Conservation (phyloP, 2,329 filamentous ascomycete genomes). For the Gyromitra esculenta region DNA sequence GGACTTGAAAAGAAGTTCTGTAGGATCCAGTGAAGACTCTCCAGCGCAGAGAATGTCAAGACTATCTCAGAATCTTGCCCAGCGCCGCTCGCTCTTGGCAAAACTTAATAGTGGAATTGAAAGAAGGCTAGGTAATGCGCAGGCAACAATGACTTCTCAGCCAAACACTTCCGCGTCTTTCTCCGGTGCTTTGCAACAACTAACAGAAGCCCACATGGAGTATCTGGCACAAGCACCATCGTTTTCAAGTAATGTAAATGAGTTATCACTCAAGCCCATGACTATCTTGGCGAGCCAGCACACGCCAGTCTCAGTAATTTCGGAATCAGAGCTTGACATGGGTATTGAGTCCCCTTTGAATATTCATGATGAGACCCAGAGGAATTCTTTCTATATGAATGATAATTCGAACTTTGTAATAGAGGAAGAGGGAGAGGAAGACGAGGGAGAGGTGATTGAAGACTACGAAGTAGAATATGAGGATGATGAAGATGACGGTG, state of each 20-base stretch:
- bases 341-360: conserved; percentile 16
- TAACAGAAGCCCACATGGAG: conserved; percentile 64
- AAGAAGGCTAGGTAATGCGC: conserved; percentile 61
- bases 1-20: conserved; percentile 66
- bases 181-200: conserved; percentile 63
- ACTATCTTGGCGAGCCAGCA: conserved; percentile 46
- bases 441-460: conserved; percentile 7
- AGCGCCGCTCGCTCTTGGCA: conserved; percentile 35
- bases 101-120: conserved; percentile 57
- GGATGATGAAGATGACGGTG: conserved; percentile 7
- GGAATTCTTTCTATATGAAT: conserved; percentile 30
- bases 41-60: conserved; percentile 55
- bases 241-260: conserved; percentile 1
- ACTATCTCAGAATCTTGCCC: conserved; percentile 52
- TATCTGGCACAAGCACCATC: conserved; percentile 62
- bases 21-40: conserved; percentile 60
- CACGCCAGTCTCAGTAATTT: conserved; percentile 40
- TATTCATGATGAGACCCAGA: background rate
- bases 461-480: conserved; percentile 20
- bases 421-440: conserved; percentile 21
- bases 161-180: conserved; percentile 58
- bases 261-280: conserved; percentile 7
- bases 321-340: conserved; percentile 22
- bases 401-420: conserved; percentile 15
- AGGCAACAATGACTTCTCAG: conserved; percentile 59